phyloP scores from a whole-genome alignment of 257 asterid genomes.

The Lavandula angustifolia region DNA sequence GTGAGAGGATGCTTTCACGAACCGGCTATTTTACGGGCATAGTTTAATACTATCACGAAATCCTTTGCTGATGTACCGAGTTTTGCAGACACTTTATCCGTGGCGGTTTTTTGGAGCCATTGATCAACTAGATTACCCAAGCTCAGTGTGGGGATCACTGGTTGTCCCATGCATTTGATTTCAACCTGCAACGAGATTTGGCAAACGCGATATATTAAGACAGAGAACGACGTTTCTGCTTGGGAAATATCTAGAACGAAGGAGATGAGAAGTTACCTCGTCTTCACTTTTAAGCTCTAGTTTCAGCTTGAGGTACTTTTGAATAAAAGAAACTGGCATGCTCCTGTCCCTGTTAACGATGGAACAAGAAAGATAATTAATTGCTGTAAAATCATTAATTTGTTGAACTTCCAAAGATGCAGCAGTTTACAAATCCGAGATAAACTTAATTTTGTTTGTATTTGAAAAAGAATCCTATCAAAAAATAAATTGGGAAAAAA shows the following conservation, averaged over 20 bases:
- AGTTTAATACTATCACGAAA: conserved; percentile 76
- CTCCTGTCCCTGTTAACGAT: conserved; percentile 73
- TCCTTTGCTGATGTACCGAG: conserved; percentile 92
- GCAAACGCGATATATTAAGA: background rate
- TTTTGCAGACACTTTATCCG: conserved; percentile 54
- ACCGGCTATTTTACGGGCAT: conserved; percentile 56
- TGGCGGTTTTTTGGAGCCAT: conserved; percentile 65
- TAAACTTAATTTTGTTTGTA: no score
- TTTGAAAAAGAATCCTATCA: no score
- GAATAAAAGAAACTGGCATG: conserved; percentile 72
- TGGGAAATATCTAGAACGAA: conserved; percentile 1
- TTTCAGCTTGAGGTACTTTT: conserved; percentile 81
- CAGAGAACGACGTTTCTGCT: background rate
- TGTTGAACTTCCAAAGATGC: background rate
- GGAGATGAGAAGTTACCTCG: conserved; percentile 57
- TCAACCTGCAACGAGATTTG: conserved; percentile 57
- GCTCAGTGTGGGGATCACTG: conserved; percentile 65
- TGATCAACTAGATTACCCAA: conserved; percentile 65
- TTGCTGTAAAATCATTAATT: background rate
- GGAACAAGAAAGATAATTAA: conserved; percentile 20
- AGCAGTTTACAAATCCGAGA: background rate
- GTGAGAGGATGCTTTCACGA: conserved; percentile 29
- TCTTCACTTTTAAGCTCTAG: conserved; percentile 72
- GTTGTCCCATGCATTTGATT: conserved; percentile 81
- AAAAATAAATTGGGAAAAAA: no score